phyloP scores from a whole-genome alignment of 805 yeast genomes.

The Metschnikowia vanudenii region DNA sequence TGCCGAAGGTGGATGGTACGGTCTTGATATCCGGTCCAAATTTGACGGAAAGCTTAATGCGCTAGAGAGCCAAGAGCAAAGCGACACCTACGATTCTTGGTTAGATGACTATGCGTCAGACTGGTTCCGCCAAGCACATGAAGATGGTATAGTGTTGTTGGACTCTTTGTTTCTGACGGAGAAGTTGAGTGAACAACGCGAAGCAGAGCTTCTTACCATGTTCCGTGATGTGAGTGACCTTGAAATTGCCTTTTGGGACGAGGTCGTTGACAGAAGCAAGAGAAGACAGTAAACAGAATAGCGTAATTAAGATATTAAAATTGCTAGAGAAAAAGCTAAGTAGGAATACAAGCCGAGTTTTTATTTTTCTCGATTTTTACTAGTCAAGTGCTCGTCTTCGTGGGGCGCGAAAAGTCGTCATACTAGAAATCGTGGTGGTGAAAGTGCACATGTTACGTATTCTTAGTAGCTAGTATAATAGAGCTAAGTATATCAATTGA shows the following conservation, averaged over 20 bases:
- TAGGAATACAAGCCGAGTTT: too few relatives aligned
- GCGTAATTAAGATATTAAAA: too few relatives aligned
- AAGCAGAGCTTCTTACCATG: constrained; percentile 53
- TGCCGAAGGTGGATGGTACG: constrained; percentile 51
- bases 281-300: not conserved
- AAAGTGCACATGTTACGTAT: too few relatives aligned
- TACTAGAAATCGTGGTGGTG: too few relatives aligned
- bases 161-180: constrained; percentile 37
- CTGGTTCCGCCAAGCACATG: constrained; percentile 55
- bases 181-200: constrained; percentile 40
- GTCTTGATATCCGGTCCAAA: constrained; percentile 19
- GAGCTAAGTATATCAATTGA: too few relatives aligned
- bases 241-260: constrained; percentile 73
- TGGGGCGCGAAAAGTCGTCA: too few relatives aligned
- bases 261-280: constrained; percentile 21
- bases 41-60: constrained; percentile 23
- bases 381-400: too few relatives aligned
- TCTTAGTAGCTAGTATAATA: too few relatives aligned
- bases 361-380: too few relatives aligned
- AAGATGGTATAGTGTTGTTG: constrained; percentile 48
- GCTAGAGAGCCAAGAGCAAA: constrained; percentile 16
- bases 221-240: constrained; percentile 58
- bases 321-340: too few relatives aligned
- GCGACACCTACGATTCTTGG: constrained; percentile 51
- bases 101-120: constrained; percentile 57